Evolutionary conservation across 768 basidiomycete genomes (phyloP), one percentile per base, ranked within the genome.

Genomic region (Macrolepiota fuliginosa): DNA sequence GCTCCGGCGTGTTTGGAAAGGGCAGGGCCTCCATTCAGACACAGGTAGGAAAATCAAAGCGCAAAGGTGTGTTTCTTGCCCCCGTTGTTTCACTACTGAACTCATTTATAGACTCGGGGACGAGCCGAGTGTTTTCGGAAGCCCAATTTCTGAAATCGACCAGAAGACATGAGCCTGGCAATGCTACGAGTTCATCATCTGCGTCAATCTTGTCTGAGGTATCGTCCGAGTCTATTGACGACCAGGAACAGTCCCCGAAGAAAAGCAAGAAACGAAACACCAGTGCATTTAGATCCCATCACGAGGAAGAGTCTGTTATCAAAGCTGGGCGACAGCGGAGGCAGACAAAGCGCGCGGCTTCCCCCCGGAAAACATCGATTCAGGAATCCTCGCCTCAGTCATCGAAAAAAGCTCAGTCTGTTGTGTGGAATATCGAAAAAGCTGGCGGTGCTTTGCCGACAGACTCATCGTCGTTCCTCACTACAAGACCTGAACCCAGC

Each of bases 1-100:
- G 65, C 6, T 74, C 68, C 27, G 89, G 89, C 1, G 83, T 89
- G 1, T 89, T 89, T 64, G 80, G 76, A 64, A 88, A 83, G 71
- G 89, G 89, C 1, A 88, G 79, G 66, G 84, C 86, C 15, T 90
- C 89, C 0, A 67, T 68, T 5, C 80, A 77, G 61, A 72, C 78
- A 3, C 66, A 69, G 54, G 59, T 67, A 11, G 62, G 65, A 69
- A 50, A 68, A 68, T 32, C 64, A 64, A 59, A 66, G 55, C 72
- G 70, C 60, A 72, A 69, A 71, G 71, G 77, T 60, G 45, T 36
- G 50, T 11, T 50, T 15, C 25, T 61, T 37, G 50, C 19, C 56
- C 22, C 39, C 19, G 32, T 1, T 42, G 7, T 24, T 24, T 7
- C 39, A 4, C 32, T 25, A 11, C 45, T 37, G 36, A 32, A 36